A percentile compares a stretch with the other conserved stretches of the same genome.
These are phyloP conservation scores for Hirsutella rhossiliensis DNA, from an alignment of 2,329 filamentous ascomycete species.

Conservation along the genomic window DNA sequence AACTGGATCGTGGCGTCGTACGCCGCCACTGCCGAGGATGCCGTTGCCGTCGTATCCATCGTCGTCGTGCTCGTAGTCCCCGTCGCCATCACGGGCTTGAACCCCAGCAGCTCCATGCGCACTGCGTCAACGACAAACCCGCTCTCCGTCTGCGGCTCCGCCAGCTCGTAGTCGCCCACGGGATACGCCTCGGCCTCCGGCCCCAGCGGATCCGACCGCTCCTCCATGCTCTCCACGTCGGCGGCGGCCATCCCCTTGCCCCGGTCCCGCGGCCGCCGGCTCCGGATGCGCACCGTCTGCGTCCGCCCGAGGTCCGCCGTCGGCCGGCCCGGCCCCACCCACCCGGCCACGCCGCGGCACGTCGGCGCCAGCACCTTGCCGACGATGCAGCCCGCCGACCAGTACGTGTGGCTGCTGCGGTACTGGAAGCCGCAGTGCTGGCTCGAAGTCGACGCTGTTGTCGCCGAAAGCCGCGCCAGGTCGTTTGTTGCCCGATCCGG, in stretches of 20 bases:
- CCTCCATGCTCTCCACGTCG: conserved; percentile 53
- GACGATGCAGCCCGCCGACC: conserved; percentile 59
- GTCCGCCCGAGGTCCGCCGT: conserved; percentile 54
- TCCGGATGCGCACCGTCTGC: conserved; percentile 58
- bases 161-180: conserved; percentile 49
- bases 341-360: conserved; percentile 58
- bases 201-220: conserved; percentile 57
- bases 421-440: conserved; percentile 67
- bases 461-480: conserved; percentile 53
- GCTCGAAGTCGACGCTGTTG: conserved; percentile 26
- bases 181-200: conserved; percentile 50
- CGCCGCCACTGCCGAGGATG: conserved; percentile 1
- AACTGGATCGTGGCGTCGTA: conserved; percentile 53
- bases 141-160: conserved; percentile 32
- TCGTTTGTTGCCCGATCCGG: conserved; percentile 53
- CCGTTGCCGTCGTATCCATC: not conserved
- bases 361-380: conserved; percentile 66
- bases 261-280: conserved; percentile 39
- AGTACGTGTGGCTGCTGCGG: conserved; percentile 62
- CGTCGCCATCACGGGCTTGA: conserved; percentile 32
- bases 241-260: conserved; percentile 33
- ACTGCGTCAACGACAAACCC: conserved; percentile 53
- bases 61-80: conserved; percentile 11
- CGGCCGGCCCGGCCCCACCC: conserved; percentile 61
- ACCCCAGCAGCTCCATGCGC: conserved; percentile 54